phyloP scores from a whole-genome alignment of 176 grass and related monocot genomes.

The Stipa capillata region DNA sequence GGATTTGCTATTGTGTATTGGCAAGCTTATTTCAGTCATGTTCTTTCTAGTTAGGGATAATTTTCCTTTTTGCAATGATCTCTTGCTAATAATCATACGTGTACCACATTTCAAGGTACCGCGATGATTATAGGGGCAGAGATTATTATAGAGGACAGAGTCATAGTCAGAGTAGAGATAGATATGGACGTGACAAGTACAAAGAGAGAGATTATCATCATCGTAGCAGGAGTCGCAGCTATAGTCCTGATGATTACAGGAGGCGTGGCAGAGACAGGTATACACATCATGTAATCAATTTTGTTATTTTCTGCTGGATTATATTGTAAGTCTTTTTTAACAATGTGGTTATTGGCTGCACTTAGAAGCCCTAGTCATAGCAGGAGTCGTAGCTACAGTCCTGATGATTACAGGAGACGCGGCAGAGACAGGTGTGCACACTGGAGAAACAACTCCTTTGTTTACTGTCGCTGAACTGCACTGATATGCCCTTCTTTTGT shows the following conservation, averaged over 20 bases:
- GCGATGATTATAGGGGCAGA: conserved; percentile 48
- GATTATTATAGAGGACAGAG: conserved; percentile 44
- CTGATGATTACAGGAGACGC: conserved; percentile 43
- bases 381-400: conserved; percentile 51
- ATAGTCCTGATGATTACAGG: conserved; percentile 61
- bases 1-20: not conserved
- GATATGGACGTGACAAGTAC: conserved; percentile 43
- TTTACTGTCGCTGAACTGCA: not conserved
- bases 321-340: not conserved
- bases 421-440: conserved; percentile 43
- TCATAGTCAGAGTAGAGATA: conserved; percentile 26
- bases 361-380: conserved; percentile 55
- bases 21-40: not conserved
- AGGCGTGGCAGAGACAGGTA: conserved; percentile 61
- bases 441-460: not conserved
- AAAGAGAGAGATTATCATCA: conserved; percentile 46
- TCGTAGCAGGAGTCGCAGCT: conserved; percentile 48
- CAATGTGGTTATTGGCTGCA: conserved; percentile 6
- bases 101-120: conserved; percentile 19
- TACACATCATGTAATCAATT: not conserved
- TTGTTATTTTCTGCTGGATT: not conserved
- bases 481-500: not conserved
- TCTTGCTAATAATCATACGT: not conserved
- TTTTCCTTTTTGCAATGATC: not conserved
- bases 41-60: not conserved